Evolutionary conservation across 2,329 filamentous ascomycete genomes (phyloP).

Genomic region (Ascochyta clinopodiicola): DNA sequence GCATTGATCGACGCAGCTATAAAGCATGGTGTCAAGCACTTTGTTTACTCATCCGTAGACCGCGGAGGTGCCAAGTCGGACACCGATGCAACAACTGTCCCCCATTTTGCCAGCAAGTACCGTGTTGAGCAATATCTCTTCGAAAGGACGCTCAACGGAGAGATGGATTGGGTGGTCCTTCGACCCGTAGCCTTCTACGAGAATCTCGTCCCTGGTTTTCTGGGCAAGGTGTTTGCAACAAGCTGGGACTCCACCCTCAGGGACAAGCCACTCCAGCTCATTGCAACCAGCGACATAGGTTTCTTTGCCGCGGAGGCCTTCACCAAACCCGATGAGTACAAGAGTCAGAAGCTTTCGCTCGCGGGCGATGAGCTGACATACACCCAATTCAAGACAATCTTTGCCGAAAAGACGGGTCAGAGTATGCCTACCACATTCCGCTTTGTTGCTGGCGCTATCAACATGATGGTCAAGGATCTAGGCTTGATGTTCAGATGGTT

Average conservation of each 20-base stretch:
- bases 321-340: slow-evolving; percentile 48
- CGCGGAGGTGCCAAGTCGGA: slow-evolving; percentile 51
- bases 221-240: slow-evolving; percentile 55
- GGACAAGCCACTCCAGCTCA: slow-evolving; percentile 42
- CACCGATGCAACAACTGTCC: slow-evolving; percentile 60
- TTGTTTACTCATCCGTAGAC: slow-evolving; percentile 49
- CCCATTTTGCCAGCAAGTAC: slow-evolving; percentile 68
- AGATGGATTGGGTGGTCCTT: slow-evolving; percentile 65
- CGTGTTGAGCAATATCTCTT: slow-evolving; percentile 66
- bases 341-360: slow-evolving; percentile 51
- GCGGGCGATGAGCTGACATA: slow-evolving; percentile 59
- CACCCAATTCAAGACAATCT: slow-evolving; percentile 49
- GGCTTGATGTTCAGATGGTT: slow-evolving; percentile 59
- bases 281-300: slow-evolving; percentile 55
- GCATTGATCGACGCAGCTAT: slow-evolving; percentile 45
- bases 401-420: slow-evolving; percentile 53
- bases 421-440: slow-evolving; percentile 51
- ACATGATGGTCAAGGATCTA: slow-evolving; percentile 48
- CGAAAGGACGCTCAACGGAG: slow-evolving; percentile 33
- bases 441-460: slow-evolving; percentile 38
- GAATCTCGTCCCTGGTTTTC: slow-evolving; percentile 55
- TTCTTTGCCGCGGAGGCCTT: slow-evolving; percentile 57
- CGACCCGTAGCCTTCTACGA: slow-evolving; percentile 68
- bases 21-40: slow-evolving; percentile 40
- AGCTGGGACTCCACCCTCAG: slow-evolving; percentile 43